Conservation (phyloP, 2,329 filamentous ascomycete genomes). For the Fusarium dimerum region DNA sequence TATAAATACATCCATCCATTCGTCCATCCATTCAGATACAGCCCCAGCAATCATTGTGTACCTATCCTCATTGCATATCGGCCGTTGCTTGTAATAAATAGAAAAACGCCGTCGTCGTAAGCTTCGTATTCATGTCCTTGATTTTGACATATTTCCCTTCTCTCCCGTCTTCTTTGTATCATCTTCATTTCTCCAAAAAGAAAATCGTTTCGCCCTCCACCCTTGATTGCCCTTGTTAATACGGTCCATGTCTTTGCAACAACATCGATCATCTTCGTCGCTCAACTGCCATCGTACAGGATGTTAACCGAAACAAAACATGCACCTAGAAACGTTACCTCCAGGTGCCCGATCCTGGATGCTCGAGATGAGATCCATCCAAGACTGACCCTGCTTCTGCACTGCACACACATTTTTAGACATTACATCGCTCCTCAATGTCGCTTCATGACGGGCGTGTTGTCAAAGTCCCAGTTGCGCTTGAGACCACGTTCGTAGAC, state of each 20-base stretch:
- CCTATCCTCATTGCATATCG: neutral
- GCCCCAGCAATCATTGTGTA: neutral
- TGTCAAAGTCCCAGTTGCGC: slow-evolving; percentile 60
- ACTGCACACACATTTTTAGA: neutral
- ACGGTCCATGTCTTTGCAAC: too few relatives aligned
- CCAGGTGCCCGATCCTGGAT: neutral
- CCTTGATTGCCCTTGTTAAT: too few relatives aligned
- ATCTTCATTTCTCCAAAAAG: too few relatives aligned
- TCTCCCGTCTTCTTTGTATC: too few relatives aligned
- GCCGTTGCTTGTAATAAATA: neutral
- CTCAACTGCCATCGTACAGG: neutral
- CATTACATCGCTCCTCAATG: slow-evolving; percentile 14
- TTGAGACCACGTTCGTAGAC: slow-evolving; percentile 68
- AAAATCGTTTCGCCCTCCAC: too few relatives aligned
- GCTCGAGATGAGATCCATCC: too few relatives aligned
- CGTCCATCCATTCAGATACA: too few relatives aligned
- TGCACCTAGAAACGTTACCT: neutral
- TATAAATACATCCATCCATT: neutral
- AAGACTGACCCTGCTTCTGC: too few relatives aligned
- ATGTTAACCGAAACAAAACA: too few relatives aligned
- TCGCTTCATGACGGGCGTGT: slow-evolving; percentile 35
- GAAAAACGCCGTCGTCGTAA: neutral
- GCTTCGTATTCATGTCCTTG: neutral
- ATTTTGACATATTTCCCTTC: neutral
- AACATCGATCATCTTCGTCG: neutral